Conservation (phyloP, 2,329 filamentous ascomycete genomes). For the Sporothrix schenckii region DNA sequence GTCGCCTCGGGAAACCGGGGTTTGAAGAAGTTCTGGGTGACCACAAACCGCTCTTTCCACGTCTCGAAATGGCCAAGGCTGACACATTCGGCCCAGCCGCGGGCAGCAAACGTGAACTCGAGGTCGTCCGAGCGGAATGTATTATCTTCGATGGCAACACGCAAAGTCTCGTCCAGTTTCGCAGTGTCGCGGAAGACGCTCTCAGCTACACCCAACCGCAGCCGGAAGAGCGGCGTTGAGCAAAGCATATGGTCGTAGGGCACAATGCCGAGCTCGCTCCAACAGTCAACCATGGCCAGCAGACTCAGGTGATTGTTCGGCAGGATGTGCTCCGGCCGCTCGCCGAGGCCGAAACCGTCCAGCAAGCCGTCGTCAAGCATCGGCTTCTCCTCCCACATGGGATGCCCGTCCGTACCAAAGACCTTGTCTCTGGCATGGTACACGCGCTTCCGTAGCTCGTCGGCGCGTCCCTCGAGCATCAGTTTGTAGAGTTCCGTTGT, state of each 20-base stretch:
- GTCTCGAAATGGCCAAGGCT: conserved; percentile 88
- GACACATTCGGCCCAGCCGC: conserved; percentile 95
- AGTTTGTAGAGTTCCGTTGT: conserved; percentile 96
- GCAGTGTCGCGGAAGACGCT: conserved; percentile 84
- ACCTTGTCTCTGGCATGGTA: conserved; percentile 68
- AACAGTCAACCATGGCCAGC: conserved; percentile 97
- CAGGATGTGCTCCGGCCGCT: conserved; percentile 54
- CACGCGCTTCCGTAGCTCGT: conserved; percentile 74
- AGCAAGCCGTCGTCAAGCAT: conserved; percentile 82
- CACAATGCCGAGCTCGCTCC: conserved; percentile 89
- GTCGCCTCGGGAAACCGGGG: conserved; percentile 86
- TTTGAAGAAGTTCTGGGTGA: conserved; percentile 88
- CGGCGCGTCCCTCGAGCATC: conserved; percentile 83
- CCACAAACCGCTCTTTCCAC: conserved; percentile 88
- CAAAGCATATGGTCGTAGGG: conserved; percentile 99
- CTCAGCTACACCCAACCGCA: conserved; percentile 97
- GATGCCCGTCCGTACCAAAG: conserved; percentile 69
- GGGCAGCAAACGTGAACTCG: conserved; percentile 95
- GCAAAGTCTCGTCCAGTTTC: conserved; percentile 80
- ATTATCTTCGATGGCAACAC: conserved; percentile 84
- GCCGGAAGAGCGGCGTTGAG: conserved; percentile 92
- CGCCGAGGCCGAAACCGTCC: conserved; percentile 83
- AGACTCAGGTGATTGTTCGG: conserved; percentile 94
- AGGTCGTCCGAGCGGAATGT: conserved; percentile 94
- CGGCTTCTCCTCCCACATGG: conserved; percentile 63